These are phyloP conservation scores for Flaveria robusta DNA, from an alignment of 129 eudicot genomes.

Conservation along the genomic window DNA sequence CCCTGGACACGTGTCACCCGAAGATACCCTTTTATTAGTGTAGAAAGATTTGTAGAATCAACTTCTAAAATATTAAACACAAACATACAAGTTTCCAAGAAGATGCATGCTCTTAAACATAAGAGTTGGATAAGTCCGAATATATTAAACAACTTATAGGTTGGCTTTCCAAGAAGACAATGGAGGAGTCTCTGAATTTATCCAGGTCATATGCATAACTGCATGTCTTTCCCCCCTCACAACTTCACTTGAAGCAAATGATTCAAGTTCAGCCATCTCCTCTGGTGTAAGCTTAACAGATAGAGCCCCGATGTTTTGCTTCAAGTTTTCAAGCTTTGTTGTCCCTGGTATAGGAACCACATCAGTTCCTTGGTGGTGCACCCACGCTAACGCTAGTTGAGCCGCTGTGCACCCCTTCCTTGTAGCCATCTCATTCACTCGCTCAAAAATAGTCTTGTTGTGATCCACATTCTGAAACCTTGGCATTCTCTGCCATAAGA, in stretches of 20 bases:
- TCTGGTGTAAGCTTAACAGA: slow-evolving; percentile 48
- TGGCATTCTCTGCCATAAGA: slow-evolving; percentile 41
- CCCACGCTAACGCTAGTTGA: slow-evolving; percentile 67
- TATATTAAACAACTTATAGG: not conserved
- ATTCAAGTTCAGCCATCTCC: slow-evolving; percentile 50
- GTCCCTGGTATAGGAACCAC: slow-evolving; percentile 70
- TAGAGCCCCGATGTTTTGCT: slow-evolving; percentile 56
- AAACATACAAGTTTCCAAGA: not conserved
- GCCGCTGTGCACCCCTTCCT: slow-evolving; percentile 60
- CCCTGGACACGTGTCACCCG: no score
- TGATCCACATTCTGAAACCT: slow-evolving; percentile 57
- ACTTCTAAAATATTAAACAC: not conserved
- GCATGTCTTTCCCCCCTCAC: slow-evolving; percentile 55
- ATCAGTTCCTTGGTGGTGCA: slow-evolving; percentile 65
- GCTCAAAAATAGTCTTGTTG: slow-evolving; percentile 46
- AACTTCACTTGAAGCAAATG: slow-evolving; percentile 35
- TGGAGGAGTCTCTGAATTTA: slow-evolving; percentile 52
- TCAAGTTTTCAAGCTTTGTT: slow-evolving; percentile 54
- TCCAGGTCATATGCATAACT: slow-evolving; percentile 35
- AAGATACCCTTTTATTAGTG: no score
- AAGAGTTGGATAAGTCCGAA: not conserved
- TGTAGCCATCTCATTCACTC: slow-evolving; percentile 45
- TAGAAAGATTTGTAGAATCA: not conserved
- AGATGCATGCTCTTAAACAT: not conserved
- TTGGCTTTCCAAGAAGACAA: slow-evolving; percentile 49